A percentile compares a stretch with the other conserved stretches of the same genome.
Evolutionary conservation across 2,329 filamentous ascomycete species (phyloP).

Genomic region (Chaetomiaceae sp.): DNA sequence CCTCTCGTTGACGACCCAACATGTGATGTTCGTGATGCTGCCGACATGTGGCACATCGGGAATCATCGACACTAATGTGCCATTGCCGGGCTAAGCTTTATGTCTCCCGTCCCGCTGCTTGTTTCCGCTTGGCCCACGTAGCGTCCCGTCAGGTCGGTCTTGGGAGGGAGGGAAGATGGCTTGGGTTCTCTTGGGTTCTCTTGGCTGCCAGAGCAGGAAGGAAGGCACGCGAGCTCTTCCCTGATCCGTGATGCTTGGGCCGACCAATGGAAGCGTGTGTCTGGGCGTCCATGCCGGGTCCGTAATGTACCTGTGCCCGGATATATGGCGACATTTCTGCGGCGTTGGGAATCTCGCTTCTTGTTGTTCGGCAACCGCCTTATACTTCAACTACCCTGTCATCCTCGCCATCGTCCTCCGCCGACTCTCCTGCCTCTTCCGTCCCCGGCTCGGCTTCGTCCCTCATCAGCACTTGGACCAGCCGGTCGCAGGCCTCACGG

Average conservation of each 20-base stretch:
- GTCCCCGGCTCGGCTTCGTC: constrained; percentile 54
- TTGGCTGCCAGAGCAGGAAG: constrained; percentile 8
- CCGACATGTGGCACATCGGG: too few species aligned
- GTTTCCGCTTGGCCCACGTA: constrained; percentile 6
- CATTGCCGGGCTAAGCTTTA: constrained; percentile 8
- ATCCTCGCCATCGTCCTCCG: constrained; percentile 47
- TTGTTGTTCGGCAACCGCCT: neutral
- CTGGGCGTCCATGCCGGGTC: too few species aligned
- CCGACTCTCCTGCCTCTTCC: constrained; percentile 34
- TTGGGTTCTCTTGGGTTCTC: neutral
- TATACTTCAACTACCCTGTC: constrained; percentile 53
- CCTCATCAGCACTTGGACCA: constrained; percentile 84
- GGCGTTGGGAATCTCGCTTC: neutral
- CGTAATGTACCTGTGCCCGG: too few species aligned
- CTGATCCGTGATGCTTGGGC: neutral
- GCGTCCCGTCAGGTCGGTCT: neutral
- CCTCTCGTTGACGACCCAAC: too few species aligned
- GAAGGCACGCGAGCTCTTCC: constrained; percentile 10
- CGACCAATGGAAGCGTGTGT: neutral
- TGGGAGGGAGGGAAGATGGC: too few species aligned
- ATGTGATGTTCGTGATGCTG: too few species aligned
- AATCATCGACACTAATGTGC: neutral
- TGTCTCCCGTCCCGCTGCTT: constrained; percentile 5
- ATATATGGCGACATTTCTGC: neutral
- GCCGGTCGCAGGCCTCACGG: constrained; percentile 75